Evolutionary conservation across 225 moss, liverwort and hornwort species (phyloP).

Genomic region (Bryoerythrophyllum caledonicum): DNA sequence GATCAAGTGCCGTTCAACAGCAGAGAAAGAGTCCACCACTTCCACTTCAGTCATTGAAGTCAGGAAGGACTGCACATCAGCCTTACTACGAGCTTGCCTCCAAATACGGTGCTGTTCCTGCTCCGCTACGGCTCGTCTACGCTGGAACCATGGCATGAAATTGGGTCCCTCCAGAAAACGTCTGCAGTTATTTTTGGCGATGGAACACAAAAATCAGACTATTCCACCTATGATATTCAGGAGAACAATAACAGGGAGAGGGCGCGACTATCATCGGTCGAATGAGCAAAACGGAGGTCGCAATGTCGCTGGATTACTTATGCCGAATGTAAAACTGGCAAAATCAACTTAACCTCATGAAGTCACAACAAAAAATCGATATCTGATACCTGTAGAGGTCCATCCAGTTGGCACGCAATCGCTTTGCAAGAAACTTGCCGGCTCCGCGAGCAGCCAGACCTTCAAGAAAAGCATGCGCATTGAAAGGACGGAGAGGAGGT

Average conservation of each 20-base stretch:
- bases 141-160: conserved; percentile 99
- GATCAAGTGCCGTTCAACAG: conserved; percentile 90
- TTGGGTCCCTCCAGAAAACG: conserved; percentile 92
- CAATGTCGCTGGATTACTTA: not conserved
- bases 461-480: conserved; percentile 84
- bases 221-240: not conserved
- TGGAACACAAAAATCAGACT: conserved; percentile 8
- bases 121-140: conserved; percentile 95
- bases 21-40: conserved; percentile 90
- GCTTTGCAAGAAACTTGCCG: conserved; percentile 94
- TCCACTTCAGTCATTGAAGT: conserved; percentile 91
- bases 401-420: conserved; percentile 94
- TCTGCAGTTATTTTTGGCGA: conserved; percentile 47
- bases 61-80: conserved; percentile 79
- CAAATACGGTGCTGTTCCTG: conserved; percentile 97
- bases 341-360: not conserved
- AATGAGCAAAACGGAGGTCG: not conserved
- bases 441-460: conserved; percentile 89
- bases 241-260: not conserved
- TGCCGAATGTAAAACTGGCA: not conserved
- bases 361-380: conserved; percentile 4
- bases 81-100: conserved; percentile 89
- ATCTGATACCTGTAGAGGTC: conserved; percentile 85
- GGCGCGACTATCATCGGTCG: not conserved
- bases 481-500: conserved; percentile 83